phyloP scores from a whole-genome alignment of 305 asterid genomes.

The Ajuga reptans region DNA sequence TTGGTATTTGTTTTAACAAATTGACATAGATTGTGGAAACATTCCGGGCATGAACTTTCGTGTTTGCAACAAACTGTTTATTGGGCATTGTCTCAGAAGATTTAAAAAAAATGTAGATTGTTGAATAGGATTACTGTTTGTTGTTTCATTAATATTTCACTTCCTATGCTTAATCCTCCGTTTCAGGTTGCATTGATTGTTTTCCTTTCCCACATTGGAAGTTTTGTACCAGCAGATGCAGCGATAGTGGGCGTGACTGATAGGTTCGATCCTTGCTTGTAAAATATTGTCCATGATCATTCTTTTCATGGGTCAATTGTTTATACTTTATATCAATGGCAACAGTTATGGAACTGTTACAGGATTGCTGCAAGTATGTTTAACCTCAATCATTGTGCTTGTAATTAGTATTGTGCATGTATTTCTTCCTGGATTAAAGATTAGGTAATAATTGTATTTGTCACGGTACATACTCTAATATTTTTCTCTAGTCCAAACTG shows the following conservation, averaged over 20 bases:
- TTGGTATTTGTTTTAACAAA: slow-evolving; percentile 6
- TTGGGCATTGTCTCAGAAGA: not conserved
- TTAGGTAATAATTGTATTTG: too few relatives aligned
- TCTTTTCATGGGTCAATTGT: slow-evolving; percentile 8
- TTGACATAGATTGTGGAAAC: not conserved
- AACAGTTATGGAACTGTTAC: too few relatives aligned
- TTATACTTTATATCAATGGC: not conserved
- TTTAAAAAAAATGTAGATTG: not conserved
- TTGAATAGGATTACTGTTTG: slow-evolving; percentile 7
- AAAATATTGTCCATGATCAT: slow-evolving; percentile 13
- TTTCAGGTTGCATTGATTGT: slow-evolving; percentile 93
- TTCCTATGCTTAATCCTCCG: slow-evolving; percentile 12
- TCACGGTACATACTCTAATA: too few relatives aligned
- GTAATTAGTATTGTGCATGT: too few relatives aligned
- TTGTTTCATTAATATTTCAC: not conserved
- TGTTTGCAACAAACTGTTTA: slow-evolving; percentile 5
- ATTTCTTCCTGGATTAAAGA: too few relatives aligned
- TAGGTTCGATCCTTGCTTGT: slow-evolving; percentile 39
- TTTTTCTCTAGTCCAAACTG: too few relatives aligned
- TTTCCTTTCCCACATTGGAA: slow-evolving; percentile 89
- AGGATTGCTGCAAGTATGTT: too few relatives aligned
- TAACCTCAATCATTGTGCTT: too few relatives aligned
- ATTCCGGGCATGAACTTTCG: not conserved
- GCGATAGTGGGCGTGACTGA: slow-evolving; percentile 95
- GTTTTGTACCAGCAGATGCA: slow-evolving; percentile 95